These are phyloP conservation scores for Tolypocladium guangdongense DNA, from an alignment of 2,329 filamentous ascomycete genomes.

Conservation along the genomic window DNA sequence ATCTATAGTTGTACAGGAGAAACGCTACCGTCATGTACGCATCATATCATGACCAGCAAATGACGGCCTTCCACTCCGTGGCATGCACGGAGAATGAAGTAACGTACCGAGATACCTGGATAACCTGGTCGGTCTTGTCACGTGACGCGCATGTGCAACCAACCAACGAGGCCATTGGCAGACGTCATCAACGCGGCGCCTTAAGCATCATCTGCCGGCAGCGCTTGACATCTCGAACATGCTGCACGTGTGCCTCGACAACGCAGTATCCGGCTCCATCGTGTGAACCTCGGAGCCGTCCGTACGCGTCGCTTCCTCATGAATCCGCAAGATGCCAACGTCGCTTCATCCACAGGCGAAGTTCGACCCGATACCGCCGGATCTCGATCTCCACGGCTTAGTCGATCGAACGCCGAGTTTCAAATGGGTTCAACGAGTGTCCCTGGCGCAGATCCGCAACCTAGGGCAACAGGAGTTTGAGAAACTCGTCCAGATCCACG, in stretches of 20 bases:
- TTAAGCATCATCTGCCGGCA: not conserved
- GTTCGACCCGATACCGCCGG: conserved; percentile 82
- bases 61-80: not conserved
- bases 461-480: conserved; percentile 74
- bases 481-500: conserved; percentile 71
- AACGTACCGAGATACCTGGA: too few relatives aligned
- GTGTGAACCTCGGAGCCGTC: not conserved
- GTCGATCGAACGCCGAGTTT: conserved; percentile 78
- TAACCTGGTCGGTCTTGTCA: too few relatives aligned
- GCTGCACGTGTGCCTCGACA: not conserved
- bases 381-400: conserved; percentile 65
- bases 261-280: not conserved
- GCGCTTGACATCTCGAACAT: not conserved
- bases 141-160: too few relatives aligned
- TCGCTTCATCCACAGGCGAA: conserved; percentile 71
- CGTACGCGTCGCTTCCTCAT: not conserved
- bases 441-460: conserved; percentile 64
- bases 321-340: conserved; percentile 49
- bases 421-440: conserved; percentile 73
- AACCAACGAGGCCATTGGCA: too few relatives aligned
- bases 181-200: not conserved
- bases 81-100: not conserved
- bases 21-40: not conserved
- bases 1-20: not conserved
- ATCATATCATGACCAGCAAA: not conserved